These are phyloP conservation scores for Chrysanthemum makinoi DNA, from an alignment of 129 eudicot species.

Conservation along the genomic window DNA sequence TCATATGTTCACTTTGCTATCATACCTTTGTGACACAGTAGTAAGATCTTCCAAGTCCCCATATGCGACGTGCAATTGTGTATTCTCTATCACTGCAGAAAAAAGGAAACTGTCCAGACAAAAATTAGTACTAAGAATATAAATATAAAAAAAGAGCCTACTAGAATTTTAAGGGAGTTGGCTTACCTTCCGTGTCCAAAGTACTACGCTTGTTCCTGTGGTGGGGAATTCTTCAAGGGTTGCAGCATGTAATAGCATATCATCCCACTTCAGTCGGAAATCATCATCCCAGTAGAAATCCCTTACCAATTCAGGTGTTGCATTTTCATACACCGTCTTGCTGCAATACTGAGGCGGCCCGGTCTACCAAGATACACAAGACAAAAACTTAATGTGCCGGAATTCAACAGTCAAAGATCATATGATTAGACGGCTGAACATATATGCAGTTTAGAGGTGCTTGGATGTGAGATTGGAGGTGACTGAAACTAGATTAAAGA, in stretches of 20 bases:
- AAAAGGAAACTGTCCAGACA: slow-evolving; percentile 65
- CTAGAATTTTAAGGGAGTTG: neutral
- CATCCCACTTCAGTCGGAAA: slow-evolving; percentile 81
- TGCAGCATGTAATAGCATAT: slow-evolving; percentile 60
- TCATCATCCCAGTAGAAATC: slow-evolving; percentile 93
- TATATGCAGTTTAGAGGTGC: neutral
- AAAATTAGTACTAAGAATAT: neutral
- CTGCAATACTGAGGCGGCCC: slow-evolving; percentile 89
- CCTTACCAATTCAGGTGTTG: slow-evolving; percentile 72
- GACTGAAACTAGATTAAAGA: neutral
- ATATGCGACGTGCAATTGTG: slow-evolving; percentile 74
- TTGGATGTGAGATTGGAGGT: neutral
- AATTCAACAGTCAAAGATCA: neutral
- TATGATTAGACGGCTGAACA: neutral
- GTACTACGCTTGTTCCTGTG: slow-evolving; percentile 75
- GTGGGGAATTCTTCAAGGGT: slow-evolving; percentile 65
- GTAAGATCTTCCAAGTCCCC: slow-evolving; percentile 73
- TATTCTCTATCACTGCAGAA: slow-evolving; percentile 94
- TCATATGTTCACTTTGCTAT: neutral
- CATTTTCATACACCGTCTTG: slow-evolving; percentile 73
- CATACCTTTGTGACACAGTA: slow-evolving; percentile 84
- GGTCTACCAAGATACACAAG: slow-evolving; percentile 32
- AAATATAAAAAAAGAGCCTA: neutral
- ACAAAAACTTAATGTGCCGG: neutral
- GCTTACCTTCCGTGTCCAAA: slow-evolving; percentile 75